A percentile compares a stretch with the other conserved stretches of the same genome.
Evolutionary conservation across 2,329 filamentous ascomycete species (phyloP).

Genomic region (Raffaelea albimanens): DNA sequence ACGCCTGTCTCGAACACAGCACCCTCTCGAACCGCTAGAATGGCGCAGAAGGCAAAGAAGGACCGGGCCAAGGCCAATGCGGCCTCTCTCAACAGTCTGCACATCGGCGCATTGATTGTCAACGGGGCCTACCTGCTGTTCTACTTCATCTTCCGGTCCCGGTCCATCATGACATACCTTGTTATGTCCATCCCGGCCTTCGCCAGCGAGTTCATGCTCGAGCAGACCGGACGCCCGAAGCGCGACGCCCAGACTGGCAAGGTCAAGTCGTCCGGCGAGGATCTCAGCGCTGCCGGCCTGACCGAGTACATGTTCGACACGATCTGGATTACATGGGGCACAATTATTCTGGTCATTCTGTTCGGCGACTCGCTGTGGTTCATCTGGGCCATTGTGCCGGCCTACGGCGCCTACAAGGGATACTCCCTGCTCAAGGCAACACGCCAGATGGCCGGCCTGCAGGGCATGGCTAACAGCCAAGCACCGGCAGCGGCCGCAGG

Average conservation of each 20-base stretch:
- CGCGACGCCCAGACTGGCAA: slow-evolving; percentile 54
- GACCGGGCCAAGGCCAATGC: slow-evolving; percentile 69
- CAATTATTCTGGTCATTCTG: slow-evolving; percentile 59
- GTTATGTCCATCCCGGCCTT: slow-evolving; percentile 66
- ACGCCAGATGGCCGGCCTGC: slow-evolving; percentile 42
- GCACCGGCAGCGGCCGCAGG: slow-evolving; percentile 17
- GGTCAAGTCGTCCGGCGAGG: slow-evolving; percentile 73
- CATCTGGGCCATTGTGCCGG: slow-evolving; percentile 44
- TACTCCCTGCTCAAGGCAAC: slow-evolving; percentile 44
- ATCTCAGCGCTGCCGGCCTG: slow-evolving; percentile 76
- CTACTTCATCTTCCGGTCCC: slow-evolving; percentile 56
- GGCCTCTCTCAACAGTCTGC: slow-evolving; percentile 68
- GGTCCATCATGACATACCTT: slow-evolving; percentile 58
- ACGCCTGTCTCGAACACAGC: neutral
- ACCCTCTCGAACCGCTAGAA: slow-evolving; percentile 21
- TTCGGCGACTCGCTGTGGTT: slow-evolving; percentile 70
- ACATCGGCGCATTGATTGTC: slow-evolving; percentile 62
- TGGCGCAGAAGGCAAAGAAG: slow-evolving; percentile 57
- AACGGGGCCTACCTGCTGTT: slow-evolving; percentile 68
- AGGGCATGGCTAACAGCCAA: slow-evolving; percentile 29
- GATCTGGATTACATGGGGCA: slow-evolving; percentile 86
- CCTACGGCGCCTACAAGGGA: slow-evolving; percentile 45
- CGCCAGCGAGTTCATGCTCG: slow-evolving; percentile 75
- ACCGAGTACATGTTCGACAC: slow-evolving; percentile 99
- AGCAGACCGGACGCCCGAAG: slow-evolving; percentile 71